A percentile compares a stretch with the other conserved stretches of the same genome.
These are phyloP conservation scores for Adansonia digitata DNA, from an alignment of 345 rosid species.

Conservation along the genomic window DNA sequence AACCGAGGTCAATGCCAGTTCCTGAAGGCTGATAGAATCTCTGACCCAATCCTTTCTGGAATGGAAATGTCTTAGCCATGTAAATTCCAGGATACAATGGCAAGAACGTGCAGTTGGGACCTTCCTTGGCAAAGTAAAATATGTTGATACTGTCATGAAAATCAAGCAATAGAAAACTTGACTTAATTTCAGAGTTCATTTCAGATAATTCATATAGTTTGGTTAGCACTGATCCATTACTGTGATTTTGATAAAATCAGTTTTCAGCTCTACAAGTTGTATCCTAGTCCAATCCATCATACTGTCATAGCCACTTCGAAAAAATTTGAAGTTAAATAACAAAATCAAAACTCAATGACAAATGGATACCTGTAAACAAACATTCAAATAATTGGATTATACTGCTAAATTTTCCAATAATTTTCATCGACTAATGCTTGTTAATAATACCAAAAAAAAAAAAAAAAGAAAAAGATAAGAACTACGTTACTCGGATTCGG, in stretches of 20 bases:
- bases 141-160: conserved; percentile 31
- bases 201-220: not conserved
- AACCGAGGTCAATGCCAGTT: conserved; percentile 42
- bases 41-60: conserved; percentile 39
- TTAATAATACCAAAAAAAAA: too few species aligned
- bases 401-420: not conserved
- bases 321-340: not conserved
- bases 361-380: not conserved
- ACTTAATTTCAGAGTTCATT: too few species aligned
- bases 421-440: too few species aligned
- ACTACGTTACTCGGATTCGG: too few species aligned
- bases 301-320: not conserved
- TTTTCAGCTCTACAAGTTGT: too few species aligned
- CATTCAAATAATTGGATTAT: not conserved
- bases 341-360: not conserved
- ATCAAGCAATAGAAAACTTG: not conserved
- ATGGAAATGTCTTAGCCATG: conserved; percentile 25
- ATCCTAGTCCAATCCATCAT: not conserved
- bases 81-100: conserved; percentile 27
- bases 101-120: conserved; percentile 27
- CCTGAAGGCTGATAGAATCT: conserved; percentile 41
- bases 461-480: too few species aligned
- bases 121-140: conserved; percentile 46
- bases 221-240: too few species aligned
- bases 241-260: too few species aligned